Evolutionary conservation across 2,329 filamentous ascomycete genomes (phyloP).

Genomic region (Pezicula neosporulosa): DNA sequence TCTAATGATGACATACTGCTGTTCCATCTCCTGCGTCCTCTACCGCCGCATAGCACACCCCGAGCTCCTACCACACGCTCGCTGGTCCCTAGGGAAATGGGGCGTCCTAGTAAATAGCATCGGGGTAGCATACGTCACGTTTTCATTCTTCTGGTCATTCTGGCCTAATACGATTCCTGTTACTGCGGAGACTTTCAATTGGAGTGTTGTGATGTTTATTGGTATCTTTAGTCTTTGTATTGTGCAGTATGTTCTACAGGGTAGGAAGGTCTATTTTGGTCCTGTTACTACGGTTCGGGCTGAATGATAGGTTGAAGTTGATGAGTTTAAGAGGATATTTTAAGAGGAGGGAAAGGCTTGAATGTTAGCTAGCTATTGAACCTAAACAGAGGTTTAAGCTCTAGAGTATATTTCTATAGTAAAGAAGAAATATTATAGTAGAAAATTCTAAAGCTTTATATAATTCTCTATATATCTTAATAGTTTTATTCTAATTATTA

Average conservation of each 20-base stretch:
- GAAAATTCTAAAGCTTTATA: too few relatives aligned
- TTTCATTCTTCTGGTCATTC: constrained; percentile 44
- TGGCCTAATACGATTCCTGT: constrained; percentile 38
- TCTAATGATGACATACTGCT: constrained; percentile 47
- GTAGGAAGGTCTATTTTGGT: constrained; percentile 27
- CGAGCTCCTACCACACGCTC: constrained; percentile 34
- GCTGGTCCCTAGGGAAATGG: constrained; percentile 39
- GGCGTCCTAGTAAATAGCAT: constrained; percentile 38
- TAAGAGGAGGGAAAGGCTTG: too few relatives aligned
- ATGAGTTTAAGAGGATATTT: too few relatives aligned
- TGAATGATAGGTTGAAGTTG: not conserved
- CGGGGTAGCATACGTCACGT: constrained; percentile 38
- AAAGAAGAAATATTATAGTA: too few relatives aligned
- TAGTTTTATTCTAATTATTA: too few relatives aligned
- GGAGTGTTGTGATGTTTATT: constrained; percentile 17
- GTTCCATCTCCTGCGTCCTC: constrained; percentile 40
- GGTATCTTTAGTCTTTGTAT: constrained; percentile 9
- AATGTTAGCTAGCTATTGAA: too few relatives aligned
- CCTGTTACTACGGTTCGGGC: constrained; percentile 11
- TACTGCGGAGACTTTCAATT: constrained; percentile 43
- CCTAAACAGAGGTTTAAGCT: too few relatives aligned
- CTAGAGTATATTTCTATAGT: too few relatives aligned
- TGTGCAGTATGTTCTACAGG: constrained; percentile 25
- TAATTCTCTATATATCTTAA: too few relatives aligned
- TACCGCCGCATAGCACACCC: constrained; percentile 34